Percentiles rank a stretch among this genome's conserved stretches.
Evolutionary conservation across 1,139 yeast species (phyloP).

Genomic region (Saccharomyces pastorianus): DNA sequence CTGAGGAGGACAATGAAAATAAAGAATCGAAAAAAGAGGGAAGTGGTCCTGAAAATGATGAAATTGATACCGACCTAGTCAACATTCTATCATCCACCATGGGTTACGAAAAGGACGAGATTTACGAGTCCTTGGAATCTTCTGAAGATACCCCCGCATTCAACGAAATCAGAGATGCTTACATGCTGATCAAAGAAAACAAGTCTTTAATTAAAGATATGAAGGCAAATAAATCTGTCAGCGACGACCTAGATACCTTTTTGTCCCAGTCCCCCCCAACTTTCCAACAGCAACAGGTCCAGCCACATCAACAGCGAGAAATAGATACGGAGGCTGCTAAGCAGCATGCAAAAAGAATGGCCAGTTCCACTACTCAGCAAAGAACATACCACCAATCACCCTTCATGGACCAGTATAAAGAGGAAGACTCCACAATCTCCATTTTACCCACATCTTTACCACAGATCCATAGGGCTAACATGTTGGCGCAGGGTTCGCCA

Average conservation of each 20-base stretch:
- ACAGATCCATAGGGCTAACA: slow-evolving; percentile 86
- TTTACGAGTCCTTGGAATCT: slow-evolving; percentile 59
- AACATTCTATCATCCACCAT: slow-evolving; percentile 73
- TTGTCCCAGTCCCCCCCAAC: slow-evolving; percentile 28
- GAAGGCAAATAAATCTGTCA: slow-evolving; percentile 40
- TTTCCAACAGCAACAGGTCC: slow-evolving; percentile 14
- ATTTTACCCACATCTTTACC: slow-evolving; percentile 91
- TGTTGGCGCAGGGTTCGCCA: slow-evolving; percentile 54
- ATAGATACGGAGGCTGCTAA: not conserved
- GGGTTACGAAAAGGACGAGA: slow-evolving; percentile 90
- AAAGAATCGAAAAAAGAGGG: slow-evolving; percentile 9
- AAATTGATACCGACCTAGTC: slow-evolving; percentile 72
- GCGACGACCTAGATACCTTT: slow-evolving; percentile 40
- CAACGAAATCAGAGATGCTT: slow-evolving; percentile 87
- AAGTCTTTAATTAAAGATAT: slow-evolving; percentile 58
- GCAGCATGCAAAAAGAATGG: slow-evolving; percentile 8
- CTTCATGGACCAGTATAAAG: slow-evolving; percentile 25
- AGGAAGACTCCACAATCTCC: slow-evolving; percentile 58
- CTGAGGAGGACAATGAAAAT: slow-evolving; percentile 26
- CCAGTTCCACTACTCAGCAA: slow-evolving; percentile 18
- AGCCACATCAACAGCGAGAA: not conserved
- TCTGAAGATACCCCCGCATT: slow-evolving; percentile 36
- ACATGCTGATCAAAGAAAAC: slow-evolving; percentile 80
- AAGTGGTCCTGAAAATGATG: slow-evolving; percentile 19
- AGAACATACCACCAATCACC: slow-evolving; percentile 31